These are phyloP conservation scores for Dictyostelium purpureum DNA, from an alignment of 78 protist genomes.

Conservation along the genomic window DNA sequence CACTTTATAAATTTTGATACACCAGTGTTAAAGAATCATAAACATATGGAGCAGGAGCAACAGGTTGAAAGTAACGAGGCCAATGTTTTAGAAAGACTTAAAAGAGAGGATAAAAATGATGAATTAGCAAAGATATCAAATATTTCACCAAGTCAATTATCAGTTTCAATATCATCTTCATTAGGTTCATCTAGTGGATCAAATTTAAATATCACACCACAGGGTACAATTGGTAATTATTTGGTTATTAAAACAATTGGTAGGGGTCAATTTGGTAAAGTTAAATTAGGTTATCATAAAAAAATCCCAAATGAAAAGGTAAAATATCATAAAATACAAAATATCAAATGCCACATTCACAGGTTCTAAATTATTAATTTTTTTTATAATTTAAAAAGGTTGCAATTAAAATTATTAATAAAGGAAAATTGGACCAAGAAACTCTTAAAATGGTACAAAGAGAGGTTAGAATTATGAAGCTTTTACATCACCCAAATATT, in stretches of 20 bases:
- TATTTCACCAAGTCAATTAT: background rate
- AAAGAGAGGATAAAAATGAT: background rate
- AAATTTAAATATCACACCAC: constrained; percentile 29
- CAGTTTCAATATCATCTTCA: constrained; percentile 1
- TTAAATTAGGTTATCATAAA: constrained; percentile 80
- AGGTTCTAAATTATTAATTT: background rate
- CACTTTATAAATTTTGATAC: background rate
- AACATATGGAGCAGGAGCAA: background rate
- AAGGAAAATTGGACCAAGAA: constrained; percentile 58
- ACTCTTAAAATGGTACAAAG: constrained; percentile 77
- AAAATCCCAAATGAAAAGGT: constrained; percentile 82
- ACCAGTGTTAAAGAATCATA: background rate
- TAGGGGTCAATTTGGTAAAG: constrained; percentile 87
- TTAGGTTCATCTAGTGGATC: background rate
- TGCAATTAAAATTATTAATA: constrained; percentile 83
- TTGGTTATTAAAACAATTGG: constrained; percentile 79
- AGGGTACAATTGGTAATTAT: constrained; percentile 75
- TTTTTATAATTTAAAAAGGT: constrained; percentile 29
- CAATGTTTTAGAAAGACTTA: background rate
- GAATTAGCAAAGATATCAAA: background rate
- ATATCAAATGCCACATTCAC: background rate
- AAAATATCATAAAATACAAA: background rate
- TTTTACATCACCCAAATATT: constrained; percentile 78
- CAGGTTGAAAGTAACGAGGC: background rate
- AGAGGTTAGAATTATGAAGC: constrained; percentile 84